These are phyloP conservation scores for Trichopus zeylanicus DNA, from an alignment of 116 monocot species.

Conservation along the genomic window DNA sequence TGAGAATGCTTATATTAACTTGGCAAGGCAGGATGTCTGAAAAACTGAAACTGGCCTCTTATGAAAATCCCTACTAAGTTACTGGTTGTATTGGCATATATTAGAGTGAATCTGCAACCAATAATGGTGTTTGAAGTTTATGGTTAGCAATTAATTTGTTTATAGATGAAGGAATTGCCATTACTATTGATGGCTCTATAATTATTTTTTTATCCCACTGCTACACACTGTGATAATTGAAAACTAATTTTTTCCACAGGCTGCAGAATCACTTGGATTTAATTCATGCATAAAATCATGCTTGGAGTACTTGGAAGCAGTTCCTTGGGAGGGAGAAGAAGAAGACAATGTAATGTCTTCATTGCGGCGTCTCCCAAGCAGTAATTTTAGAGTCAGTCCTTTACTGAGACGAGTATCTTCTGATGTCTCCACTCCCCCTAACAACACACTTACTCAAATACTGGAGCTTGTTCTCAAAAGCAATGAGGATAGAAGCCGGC, in stretches of 20 bases:
- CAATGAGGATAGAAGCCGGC: constrained; percentile 77
- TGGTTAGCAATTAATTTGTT: too few relatives aligned
- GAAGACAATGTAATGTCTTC: constrained; percentile 84
- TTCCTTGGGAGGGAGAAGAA: constrained; percentile 93
- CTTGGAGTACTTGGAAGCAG: constrained; percentile 94
- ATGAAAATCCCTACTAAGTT: too few relatives aligned
- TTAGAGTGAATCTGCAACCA: too few relatives aligned
- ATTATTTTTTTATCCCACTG: too few relatives aligned
- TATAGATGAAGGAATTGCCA: too few relatives aligned
- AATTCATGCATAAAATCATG: constrained; percentile 68
- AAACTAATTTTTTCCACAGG: constrained; percentile 24
- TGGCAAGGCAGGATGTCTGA: too few relatives aligned
- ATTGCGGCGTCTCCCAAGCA: constrained; percentile 43
- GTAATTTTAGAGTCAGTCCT: constrained; percentile 54
- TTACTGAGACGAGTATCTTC: constrained; percentile 89
- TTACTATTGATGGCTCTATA: too few relatives aligned
- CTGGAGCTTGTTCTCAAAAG: constrained; percentile 90
- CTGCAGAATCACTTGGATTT: constrained; percentile 81
- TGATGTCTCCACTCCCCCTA: constrained; percentile 48
- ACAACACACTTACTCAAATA: constrained; percentile 71
- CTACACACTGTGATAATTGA: not conserved
- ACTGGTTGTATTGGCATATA: too few relatives aligned
- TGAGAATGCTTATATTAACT: too few relatives aligned
- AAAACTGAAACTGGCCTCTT: too few relatives aligned
- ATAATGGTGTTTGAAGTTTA: too few relatives aligned